Evolutionary conservation across 352 stramenopile species (phyloP), one percentile per base, ranked within the genome.

Genomic region (Globisporangium spinosum): DNA sequence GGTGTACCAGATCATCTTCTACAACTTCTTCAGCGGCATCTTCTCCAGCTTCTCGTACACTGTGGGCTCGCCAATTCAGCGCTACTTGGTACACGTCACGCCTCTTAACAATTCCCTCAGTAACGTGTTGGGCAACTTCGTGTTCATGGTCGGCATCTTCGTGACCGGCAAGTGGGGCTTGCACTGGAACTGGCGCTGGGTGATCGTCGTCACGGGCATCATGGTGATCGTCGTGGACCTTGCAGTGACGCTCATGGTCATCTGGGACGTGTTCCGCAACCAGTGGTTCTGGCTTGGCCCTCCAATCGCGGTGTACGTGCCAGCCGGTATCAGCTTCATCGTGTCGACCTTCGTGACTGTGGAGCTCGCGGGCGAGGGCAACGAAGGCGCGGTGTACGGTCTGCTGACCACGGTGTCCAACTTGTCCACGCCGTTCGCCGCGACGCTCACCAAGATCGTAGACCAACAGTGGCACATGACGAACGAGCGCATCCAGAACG

Each of bases 81-180:
- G 51, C 51, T 57, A 57, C 51, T 34, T 27, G 51, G 51, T 57
- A 0, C 1, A 4, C 17, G 43, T 51, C 17, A 51, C 43, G 17
- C 17, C 43, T 49, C 43, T 49, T 6, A 49, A 49, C 43, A 49
- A 49, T 20, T 20, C 43, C 43, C n/a, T 49, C 43, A 49, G 43
- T 20, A 49, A 10, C 43, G 43, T 49, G 43, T 17, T 49, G 0
- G 43, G 43, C 15, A 49, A 49, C 43, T 49, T 49, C 1, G 43
- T 49, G 43, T 49, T 49, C 17, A 49, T 49, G 43, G 43, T 49
- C 43, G 43, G 43, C 43, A 49, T 49, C 43, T 22, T 49, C n/a
- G 49, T 57, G 49, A 57, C 49, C 9, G n/a, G 49, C 49, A 29
- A 57, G n/a, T 32, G 25, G 49, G n/a, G 49, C 49, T 57, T 29